Evolutionary conservation across 169 alveolate species (phyloP).

Genomic region (Besnoitia besnoiti): DNA sequence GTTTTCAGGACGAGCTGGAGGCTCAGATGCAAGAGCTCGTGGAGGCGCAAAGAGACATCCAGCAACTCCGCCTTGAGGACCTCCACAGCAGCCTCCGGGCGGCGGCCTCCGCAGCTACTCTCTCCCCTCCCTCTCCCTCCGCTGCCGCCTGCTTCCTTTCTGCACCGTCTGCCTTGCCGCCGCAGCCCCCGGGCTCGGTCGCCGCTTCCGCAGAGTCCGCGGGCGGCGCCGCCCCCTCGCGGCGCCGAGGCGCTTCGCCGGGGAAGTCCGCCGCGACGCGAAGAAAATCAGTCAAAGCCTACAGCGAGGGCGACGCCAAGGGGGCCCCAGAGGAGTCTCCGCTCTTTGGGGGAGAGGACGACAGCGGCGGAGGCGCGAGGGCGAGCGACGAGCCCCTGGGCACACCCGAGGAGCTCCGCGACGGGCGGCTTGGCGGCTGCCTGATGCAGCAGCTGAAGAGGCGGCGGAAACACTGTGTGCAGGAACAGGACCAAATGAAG

Average conservation of each 20-base stretch:
- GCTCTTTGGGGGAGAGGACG: not conserved
- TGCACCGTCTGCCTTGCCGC: too few species aligned
- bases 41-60: not conserved
- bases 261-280: not conserved
- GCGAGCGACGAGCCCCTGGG: not conserved
- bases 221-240: too few species aligned
- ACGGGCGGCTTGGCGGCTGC: not conserved
- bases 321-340: too few species aligned
- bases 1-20: not conserved
- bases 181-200: too few species aligned
- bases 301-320: not conserved
- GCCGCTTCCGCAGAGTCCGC: too few species aligned
- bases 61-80: not conserved
- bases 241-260: too few species aligned
- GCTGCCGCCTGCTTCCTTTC: not conserved
- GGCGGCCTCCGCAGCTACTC: not conserved
- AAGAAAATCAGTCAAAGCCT: not conserved
- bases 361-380: not conserved
- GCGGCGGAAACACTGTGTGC: not conserved
- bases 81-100: not conserved
- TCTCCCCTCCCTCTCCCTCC: constrained; percentile 6
- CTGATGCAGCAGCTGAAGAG: constrained; percentile 2
- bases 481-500: not conserved
- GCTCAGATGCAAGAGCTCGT: not conserved
- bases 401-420: not conserved